phyloP scores from a whole-genome alignment of 768 basidiomycete genomes.

The Piloderma croceum region DNA sequence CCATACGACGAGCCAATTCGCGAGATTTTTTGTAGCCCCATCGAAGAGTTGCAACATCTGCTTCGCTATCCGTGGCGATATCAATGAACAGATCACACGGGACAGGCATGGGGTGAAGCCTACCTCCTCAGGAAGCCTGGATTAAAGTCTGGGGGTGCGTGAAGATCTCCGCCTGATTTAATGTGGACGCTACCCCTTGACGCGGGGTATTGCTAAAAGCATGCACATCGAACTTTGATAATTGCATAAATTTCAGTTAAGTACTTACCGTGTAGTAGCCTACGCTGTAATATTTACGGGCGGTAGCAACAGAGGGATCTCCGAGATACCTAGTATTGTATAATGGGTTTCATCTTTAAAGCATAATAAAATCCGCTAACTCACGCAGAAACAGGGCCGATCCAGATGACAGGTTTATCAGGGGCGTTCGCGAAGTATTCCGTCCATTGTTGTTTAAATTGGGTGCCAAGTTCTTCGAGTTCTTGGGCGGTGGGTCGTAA shows the following conservation, averaged over 20 bases:
- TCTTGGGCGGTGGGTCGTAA: constrained; percentile 48
- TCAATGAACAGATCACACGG: neutral
- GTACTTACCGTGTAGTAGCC: constrained; percentile 29
- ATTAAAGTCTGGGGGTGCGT: constrained; percentile 40
- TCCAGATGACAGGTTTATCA: constrained; percentile 50
- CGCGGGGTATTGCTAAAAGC: constrained; percentile 38
- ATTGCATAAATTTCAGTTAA: neutral
- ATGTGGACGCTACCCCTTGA: constrained; percentile 48
- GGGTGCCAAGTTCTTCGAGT: constrained; percentile 41
- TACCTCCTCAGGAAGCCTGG: constrained; percentile 41
- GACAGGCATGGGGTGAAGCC: constrained; percentile 9
- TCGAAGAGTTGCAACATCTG: constrained; percentile 40
- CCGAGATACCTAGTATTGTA: constrained; percentile 19
- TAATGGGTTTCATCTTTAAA: neutral
- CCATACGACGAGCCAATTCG: constrained; percentile 53
- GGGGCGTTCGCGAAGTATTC: constrained; percentile 43
- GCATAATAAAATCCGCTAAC: constrained; percentile 6
- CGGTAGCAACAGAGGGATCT: constrained; percentile 9
- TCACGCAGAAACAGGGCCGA: constrained; percentile 39
- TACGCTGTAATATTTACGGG: constrained; percentile 23
- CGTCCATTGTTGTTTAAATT: constrained; percentile 45
- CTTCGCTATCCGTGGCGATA: constrained; percentile 24
- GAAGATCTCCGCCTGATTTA: constrained; percentile 32
- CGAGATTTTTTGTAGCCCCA: constrained; percentile 52
- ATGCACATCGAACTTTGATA: no score